Evolutionary conservation across 495 filamentous ascomycete species (phyloP), one percentile per base, ranked within the genome.

Genomic region (Chaetomium fimeti): DNA sequence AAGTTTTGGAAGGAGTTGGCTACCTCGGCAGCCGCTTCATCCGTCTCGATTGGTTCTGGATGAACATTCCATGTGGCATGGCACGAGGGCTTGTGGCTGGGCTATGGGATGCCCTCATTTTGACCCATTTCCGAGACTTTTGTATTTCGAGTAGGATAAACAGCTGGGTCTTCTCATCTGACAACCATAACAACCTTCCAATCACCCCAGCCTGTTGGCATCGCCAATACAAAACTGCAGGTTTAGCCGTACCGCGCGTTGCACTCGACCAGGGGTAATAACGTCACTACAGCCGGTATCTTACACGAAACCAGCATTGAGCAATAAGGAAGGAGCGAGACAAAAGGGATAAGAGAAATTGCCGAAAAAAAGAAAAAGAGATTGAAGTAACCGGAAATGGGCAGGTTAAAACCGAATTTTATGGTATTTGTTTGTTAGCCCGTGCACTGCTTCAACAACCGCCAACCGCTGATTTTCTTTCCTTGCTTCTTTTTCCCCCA

Each of bases 161-260:
- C 6, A n/a, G 9, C 45, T 3, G 45, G 20, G 5, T n/a, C n/a
- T 2, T 22, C 20, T n/a, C 20, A 49, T 2, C n/a, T 49, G 45
- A 20, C 6, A 49, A 20, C n/a, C 3, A 49, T 24, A 18, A 3
- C 45, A 49, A 20, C 20, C 16, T 22, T 22, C 8, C 20, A 24
- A 24, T 24, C 6, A 11, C 0, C 16, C 18, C 18, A 3, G n/a
- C 16, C 13, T 45, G 40, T 47, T 29, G 56, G 47, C 40, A 36
- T 18, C 49, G 27, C 43, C 40, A 47, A 29, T 45, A 40, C 56
- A 24, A 36, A 16, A 45, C 24, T 32, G 16, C 55, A 13, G 25
- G 27, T 60, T 60, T 60, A 60, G 28, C 57, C 57, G 57, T n/a
- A 38, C n/a, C 5, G 16, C 20, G 18, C 18, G 20, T 1, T n/a